Base-by-base conservation (phyloP, 805 yeast species). In the Barnettozyma vustinii region DNA sequence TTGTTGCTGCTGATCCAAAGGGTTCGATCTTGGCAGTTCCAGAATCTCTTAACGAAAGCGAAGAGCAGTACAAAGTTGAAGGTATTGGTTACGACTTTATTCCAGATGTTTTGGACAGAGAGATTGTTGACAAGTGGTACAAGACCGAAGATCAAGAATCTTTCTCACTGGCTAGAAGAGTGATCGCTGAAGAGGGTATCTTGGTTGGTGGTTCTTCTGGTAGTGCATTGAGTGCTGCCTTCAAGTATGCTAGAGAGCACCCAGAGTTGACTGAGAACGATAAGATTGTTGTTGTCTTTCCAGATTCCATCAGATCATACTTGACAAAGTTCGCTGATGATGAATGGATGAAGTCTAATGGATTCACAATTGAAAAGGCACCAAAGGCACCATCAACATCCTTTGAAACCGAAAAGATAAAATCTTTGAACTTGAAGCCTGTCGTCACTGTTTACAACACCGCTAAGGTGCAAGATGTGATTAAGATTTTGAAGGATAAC, bases 131-230 rank as follows among this genome's bases (percentile, higher is more conserved):
- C 66, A 70, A 74, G 53, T 87, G 96, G 96, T 77, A 83, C 73
- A 87, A 87, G 73, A 87, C 95, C 40, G 90, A 85, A 56, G 96
- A 87, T 64, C 76, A 81, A 51, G 90, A 84, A 55, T 79, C 92
- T 37, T 88, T 87, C 72, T 73, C 79, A 49, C 79, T 84, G 58
- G 92, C 96, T 36, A 77, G 96, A 72, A 81, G 89, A 69, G 74
- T 87, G 55, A 87, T 87, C 58, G 72, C 82, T 45, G 91, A 86
- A 63, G 96, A 87, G 69, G 96, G 96, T 66, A 80, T 87, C 48
- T 73, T 87, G 45, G 89, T 87, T 45, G 96, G 96, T 63, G 96
- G 96, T n/a, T 83, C 91, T 9, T 82, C 91, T 15, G 96, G 96
- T 51, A 76, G 84, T 57, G 91, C 96, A 9, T 77, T 87, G 58